Conservation (phyloP, 2,329 filamentous ascomycete genomes). For the Stemphylium vesicarium region DNA sequence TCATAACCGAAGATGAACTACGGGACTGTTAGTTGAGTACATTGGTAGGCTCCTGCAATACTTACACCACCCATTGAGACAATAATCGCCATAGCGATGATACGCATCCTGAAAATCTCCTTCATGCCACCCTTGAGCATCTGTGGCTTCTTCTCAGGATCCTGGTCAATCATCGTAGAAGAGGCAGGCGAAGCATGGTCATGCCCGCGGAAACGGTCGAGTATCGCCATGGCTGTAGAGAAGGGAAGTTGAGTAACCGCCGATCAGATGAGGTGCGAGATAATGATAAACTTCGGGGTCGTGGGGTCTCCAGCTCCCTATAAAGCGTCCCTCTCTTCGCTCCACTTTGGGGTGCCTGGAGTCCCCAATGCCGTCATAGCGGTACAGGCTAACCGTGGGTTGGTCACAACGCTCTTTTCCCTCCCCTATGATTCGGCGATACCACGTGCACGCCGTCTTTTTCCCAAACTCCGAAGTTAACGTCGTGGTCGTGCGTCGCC, state of each 20-base stretch:
- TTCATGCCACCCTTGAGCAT: slow-evolving; percentile 28
- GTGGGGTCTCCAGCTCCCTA: slow-evolving; percentile 8
- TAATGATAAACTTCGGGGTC: neutral
- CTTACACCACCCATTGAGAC: slow-evolving; percentile 47
- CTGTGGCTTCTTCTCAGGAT: slow-evolving; percentile 39
- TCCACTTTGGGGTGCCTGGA: neutral
- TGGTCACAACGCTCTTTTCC: neutral
- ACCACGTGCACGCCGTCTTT: no score
- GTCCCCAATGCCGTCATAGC: slow-evolving; percentile 14
- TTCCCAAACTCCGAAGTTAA: neutral
- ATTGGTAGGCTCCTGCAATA: neutral
- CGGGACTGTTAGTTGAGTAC: neutral
- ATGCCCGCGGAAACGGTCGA: slow-evolving; percentile 24
- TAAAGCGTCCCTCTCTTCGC: slow-evolving; percentile 7
- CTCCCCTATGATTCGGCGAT: no score
- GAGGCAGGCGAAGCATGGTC: slow-evolving; percentile 27
- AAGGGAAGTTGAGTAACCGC: neutral
- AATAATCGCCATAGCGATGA: slow-evolving; percentile 42
- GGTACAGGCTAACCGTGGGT: neutral
- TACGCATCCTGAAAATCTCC: slow-evolving; percentile 42
- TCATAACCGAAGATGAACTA: slow-evolving; percentile 42
- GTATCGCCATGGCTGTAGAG: slow-evolving; percentile 27
- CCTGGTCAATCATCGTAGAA: slow-evolving; percentile 25
- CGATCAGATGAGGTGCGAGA: neutral
- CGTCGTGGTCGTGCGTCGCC: neutral